A percentile compares a stretch with the other conserved stretches of the same genome.
Conservation (phyloP, 345 rosid species). For the Arabis alpina region DNA sequence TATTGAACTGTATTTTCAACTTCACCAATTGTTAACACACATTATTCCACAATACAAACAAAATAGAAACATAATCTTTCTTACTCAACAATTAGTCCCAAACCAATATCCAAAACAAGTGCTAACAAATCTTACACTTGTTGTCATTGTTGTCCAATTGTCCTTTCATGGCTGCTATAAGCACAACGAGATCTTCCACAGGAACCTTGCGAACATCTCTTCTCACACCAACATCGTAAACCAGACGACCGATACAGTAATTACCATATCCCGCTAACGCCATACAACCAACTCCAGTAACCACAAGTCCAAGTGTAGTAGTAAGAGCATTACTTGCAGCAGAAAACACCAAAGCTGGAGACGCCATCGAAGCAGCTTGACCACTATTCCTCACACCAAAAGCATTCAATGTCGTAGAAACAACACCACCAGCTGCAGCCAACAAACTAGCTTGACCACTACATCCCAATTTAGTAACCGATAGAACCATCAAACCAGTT, state of each 20-base stretch:
- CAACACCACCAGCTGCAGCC: conserved; percentile 50
- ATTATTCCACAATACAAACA: conserved; percentile 21
- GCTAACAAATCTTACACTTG: conserved; percentile 5
- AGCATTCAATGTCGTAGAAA: conserved; percentile 27
- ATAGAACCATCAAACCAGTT: conserved; percentile 62
- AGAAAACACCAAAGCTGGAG: conserved; percentile 16
- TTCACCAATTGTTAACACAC: conserved; percentile 1
- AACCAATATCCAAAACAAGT: neutral
- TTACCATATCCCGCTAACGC: conserved; percentile 49
- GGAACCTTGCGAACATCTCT: conserved; percentile 54
- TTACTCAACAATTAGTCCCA: neutral
- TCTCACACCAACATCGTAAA: conserved; percentile 68
- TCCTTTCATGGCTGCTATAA: conserved; percentile 15
- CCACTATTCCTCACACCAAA: conserved; percentile 25
- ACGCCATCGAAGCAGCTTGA: conserved; percentile 33
- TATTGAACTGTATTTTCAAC: neutral
- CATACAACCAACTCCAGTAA: conserved; percentile 63
- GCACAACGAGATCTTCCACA: conserved; percentile 35
- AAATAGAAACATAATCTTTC: neutral
- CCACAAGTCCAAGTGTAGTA: conserved; percentile 55
- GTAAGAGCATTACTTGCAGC: conserved; percentile 34
- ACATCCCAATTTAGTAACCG: conserved; percentile 56
- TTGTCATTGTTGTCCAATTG: conserved; percentile 11
- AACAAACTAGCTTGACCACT: conserved; percentile 69
- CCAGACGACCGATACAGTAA: conserved; percentile 43